Conservation (phyloP, 805 yeast genomes). For the Starmera amethionina region DNA sequence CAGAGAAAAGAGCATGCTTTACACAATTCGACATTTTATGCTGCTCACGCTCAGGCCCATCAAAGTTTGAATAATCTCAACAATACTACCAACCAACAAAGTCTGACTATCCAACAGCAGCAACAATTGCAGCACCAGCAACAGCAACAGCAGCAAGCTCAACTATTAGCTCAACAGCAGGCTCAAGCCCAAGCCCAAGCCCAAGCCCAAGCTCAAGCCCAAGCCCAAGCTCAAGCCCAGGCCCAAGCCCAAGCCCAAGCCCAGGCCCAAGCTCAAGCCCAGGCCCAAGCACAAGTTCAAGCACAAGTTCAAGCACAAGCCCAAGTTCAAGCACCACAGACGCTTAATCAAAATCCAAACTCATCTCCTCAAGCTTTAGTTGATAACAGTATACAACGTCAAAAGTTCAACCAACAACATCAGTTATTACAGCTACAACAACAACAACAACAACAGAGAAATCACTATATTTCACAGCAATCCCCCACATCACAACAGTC, state of each 20-base stretch:
- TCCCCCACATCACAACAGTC: too few relatives aligned
- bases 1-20: slow-evolving; percentile 50
- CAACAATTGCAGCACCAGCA: slow-evolving; percentile 9
- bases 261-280: slow-evolving; percentile 7
- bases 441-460: background rate
- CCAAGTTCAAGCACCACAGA: background rate
- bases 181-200: slow-evolving; percentile 3
- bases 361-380: slow-evolving; percentile 6
- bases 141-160: slow-evolving; percentile 13
- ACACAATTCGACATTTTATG: slow-evolving; percentile 32
- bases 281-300: slow-evolving; percentile 7
- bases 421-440: slow-evolving; percentile 2
- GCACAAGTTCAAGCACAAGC: slow-evolving; percentile 16
- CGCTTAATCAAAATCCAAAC: background rate
- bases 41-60: slow-evolving; percentile 35
- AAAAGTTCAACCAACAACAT: slow-evolving; percentile 22
- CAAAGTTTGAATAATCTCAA: slow-evolving; percentile 3
- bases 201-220: slow-evolving; percentile 7
- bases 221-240: slow-evolving; percentile 13
- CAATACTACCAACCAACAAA: slow-evolving; percentile 5
- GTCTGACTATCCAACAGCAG: slow-evolving; percentile 2
- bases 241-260: slow-evolving; percentile 5
- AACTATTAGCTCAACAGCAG: slow-evolving; percentile 4
- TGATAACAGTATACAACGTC: slow-evolving; percentile 14
- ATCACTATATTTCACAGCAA: too few relatives aligned